These are phyloP conservation scores for Mortierella hygrophila DNA, from an alignment of 192 early-diverging fungal species.

Conservation along the genomic window DNA sequence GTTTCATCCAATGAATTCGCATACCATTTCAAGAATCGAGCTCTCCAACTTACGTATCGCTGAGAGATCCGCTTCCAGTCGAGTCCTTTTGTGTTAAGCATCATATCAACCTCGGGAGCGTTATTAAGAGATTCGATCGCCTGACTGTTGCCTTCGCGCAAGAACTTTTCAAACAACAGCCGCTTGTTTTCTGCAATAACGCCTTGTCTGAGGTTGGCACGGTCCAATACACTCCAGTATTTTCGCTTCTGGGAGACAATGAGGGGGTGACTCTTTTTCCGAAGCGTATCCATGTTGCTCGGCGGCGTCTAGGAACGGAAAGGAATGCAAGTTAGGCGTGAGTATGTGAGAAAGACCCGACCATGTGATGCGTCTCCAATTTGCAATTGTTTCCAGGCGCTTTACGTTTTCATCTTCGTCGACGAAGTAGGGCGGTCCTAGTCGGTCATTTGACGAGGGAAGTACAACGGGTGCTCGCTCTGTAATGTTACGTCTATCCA, in stretches of 20 bases:
- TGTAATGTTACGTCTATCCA: slow-evolving; percentile 10
- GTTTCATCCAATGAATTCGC: neutral
- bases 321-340: neutral
- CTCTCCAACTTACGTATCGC: slow-evolving; percentile 32
- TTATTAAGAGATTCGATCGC: slow-evolving; percentile 14
- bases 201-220: slow-evolving; percentile 9
- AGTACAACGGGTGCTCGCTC: slow-evolving; percentile 24
- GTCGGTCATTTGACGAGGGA: neutral
- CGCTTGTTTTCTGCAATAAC: slow-evolving; percentile 30
- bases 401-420: slow-evolving; percentile 24
- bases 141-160: neutral
- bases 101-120: slow-evolving; percentile 29
- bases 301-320: slow-evolving; percentile 32
- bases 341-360: neutral
- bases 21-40: neutral
- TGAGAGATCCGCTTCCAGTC: slow-evolving; percentile 44
- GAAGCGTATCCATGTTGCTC: slow-evolving; percentile 27
- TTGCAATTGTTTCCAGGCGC: neutral
- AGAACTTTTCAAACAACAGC: slow-evolving; percentile 26
- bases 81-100: slow-evolving; percentile 42
- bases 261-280: slow-evolving; percentile 6
- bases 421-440: slow-evolving; percentile 51
- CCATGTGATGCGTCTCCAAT: neutral
- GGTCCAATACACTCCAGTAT: slow-evolving; percentile 20
- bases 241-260: neutral